Conservation (phyloP, 2,329 filamentous ascomycete genomes). For the Mycosphaerelloides madeirae region DNA sequence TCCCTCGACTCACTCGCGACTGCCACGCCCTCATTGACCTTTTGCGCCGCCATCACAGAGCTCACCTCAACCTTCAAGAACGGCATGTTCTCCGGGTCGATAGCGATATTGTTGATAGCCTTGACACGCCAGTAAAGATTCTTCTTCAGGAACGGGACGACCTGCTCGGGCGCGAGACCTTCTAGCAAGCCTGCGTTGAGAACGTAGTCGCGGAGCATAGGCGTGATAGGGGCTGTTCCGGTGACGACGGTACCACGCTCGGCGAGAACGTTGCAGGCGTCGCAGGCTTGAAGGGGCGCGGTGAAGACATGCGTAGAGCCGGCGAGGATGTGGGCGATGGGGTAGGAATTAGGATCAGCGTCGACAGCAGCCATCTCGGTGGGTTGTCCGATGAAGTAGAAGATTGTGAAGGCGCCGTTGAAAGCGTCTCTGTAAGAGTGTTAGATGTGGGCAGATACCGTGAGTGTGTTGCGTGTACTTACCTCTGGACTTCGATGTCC, state of each 20-base stretch:
- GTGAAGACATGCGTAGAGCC: constrained; percentile 51
- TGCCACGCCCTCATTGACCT: too few species aligned
- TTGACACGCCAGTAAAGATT: constrained; percentile 34
- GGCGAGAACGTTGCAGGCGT: constrained; percentile 14
- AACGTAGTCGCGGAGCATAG: background rate
- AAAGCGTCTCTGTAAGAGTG: constrained; percentile 55
- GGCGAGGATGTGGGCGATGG: constrained; percentile 50
- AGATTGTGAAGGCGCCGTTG: constrained; percentile 58
- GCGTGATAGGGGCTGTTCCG: constrained; percentile 19
- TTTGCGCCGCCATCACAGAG: too few species aligned
- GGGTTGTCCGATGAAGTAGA: constrained; percentile 60
- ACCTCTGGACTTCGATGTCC: constrained; percentile 3
- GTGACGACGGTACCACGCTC: constrained; percentile 27
- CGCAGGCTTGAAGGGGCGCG: constrained; percentile 33
- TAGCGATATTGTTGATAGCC: background rate
- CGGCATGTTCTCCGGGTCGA: too few species aligned
- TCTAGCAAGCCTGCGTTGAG: too few species aligned
- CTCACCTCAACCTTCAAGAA: too few species aligned
- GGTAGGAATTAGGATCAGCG: constrained; percentile 47
- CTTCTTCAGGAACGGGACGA: constrained; percentile 29
- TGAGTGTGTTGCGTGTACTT: constrained; percentile 37
- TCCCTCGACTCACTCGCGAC: too few species aligned
- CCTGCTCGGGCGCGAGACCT: constrained; percentile 5
- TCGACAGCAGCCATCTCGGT: constrained; percentile 16
- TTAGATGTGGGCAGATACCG: constrained; percentile 66